A percentile compares a stretch with the other conserved stretches of the same genome.
These are phyloP conservation scores for Thuja plicata DNA, from an alignment of 83 land plant genomes.

Conservation along the genomic window DNA sequence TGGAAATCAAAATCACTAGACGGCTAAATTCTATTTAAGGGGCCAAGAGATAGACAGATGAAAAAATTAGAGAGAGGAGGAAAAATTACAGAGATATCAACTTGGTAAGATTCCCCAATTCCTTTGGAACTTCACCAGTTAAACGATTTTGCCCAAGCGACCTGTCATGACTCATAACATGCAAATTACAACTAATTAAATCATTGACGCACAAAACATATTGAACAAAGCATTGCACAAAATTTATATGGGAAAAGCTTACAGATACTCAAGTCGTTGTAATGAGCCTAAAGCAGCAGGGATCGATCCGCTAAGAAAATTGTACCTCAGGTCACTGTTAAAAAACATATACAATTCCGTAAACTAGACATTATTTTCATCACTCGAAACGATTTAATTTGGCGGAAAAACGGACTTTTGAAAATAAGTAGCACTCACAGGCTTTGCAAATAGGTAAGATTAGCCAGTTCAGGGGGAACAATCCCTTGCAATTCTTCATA, in stretches of 20 bases:
- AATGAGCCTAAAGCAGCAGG: background rate
- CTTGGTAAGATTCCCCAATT: background rate
- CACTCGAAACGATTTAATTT: background rate
- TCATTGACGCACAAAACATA: background rate
- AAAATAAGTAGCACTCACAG: background rate
- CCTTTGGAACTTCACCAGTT: background rate
- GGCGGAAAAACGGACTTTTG: background rate
- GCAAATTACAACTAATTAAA: background rate
- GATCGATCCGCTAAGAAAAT: background rate
- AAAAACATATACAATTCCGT: background rate
- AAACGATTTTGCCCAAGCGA: background rate
- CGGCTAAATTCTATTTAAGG: background rate
- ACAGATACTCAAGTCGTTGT: background rate
- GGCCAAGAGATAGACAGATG: background rate
- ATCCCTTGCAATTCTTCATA: conserved; percentile 9
- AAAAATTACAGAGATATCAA: conserved; percentile 9
- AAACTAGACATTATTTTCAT: no score
- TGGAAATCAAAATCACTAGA: background rate
- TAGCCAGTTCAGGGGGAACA: conserved; percentile 1
- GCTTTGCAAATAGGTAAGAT: background rate
- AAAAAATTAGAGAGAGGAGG: background rate
- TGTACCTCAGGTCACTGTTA: background rate
- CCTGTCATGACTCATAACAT: background rate
- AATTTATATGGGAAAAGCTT: background rate
- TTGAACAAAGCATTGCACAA: no score